Conservation (phyloP, 1,284 basidiomycete species). For the Marasmius tenuissimus region DNA sequence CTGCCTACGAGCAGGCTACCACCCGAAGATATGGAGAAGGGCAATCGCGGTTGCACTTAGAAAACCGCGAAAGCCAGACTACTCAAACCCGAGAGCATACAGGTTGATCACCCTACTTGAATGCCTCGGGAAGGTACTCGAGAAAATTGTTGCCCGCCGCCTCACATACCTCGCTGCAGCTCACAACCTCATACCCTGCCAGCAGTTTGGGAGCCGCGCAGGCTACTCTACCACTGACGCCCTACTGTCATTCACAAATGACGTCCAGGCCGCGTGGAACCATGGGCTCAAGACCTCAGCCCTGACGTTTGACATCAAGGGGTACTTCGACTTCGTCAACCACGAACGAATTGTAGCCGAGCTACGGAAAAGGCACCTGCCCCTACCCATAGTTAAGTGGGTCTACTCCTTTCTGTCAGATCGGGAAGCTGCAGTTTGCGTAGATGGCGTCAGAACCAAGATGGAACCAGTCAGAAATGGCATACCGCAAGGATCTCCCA, state of each 20-base stretch:
- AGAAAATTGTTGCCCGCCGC: slow-evolving; percentile 22
- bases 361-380: slow-evolving; percentile 11
- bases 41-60: slow-evolving; percentile 23
- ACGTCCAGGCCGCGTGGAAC: slow-evolving; percentile 25
- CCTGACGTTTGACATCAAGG: slow-evolving; percentile 29
- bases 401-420: slow-evolving; percentile 15
- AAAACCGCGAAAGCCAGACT: slow-evolving; percentile 25
- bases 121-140: slow-evolving; percentile 26
- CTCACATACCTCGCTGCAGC: slow-evolving; percentile 17
- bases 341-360: slow-evolving; percentile 14
- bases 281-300: slow-evolving; percentile 19
- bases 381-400: slow-evolving; percentile 16
- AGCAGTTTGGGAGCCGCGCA: slow-evolving; percentile 25
- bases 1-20: slow-evolving; percentile 18
- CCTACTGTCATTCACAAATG: slow-evolving; percentile 21
- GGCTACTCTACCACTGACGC: slow-evolving; percentile 24
- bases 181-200: slow-evolving; percentile 19
- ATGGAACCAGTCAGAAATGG: slow-evolving; percentile 23
- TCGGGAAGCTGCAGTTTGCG: slow-evolving; percentile 21
- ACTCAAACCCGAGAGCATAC: slow-evolving; percentile 25
- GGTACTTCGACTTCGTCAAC: slow-evolving; percentile 30
- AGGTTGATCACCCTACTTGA: slow-evolving; percentile 26
- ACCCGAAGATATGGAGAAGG: slow-evolving; percentile 20
- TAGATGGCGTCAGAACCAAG: slow-evolving; percentile 19
- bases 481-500: slow-evolving; percentile 24